phyloP scores from a whole-genome alignment of 1,284 basidiomycete species.

The Ceratobasidium sp. region DNA sequence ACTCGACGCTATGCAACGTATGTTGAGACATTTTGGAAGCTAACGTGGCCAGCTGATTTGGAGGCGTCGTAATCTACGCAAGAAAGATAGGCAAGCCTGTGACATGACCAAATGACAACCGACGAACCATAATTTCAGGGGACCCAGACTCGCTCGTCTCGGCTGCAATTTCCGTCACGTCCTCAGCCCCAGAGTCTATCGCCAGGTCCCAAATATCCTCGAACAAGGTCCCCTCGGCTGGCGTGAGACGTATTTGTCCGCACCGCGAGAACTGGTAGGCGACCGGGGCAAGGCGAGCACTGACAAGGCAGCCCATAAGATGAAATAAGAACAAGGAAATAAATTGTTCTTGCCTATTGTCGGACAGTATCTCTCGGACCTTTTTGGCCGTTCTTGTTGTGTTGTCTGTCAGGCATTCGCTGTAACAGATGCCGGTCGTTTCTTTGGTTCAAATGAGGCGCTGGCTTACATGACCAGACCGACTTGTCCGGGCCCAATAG shows the following conservation, averaged over 20 bases:
- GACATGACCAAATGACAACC: no score
- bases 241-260: constrained; percentile 41
- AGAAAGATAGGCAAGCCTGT: no score
- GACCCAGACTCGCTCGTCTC: constrained; percentile 41
- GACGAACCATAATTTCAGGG: constrained; percentile 26
- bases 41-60: constrained; percentile 13
- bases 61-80: constrained; percentile 34
- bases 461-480: constrained; percentile 32
- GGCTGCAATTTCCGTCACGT: constrained; percentile 36
- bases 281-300: constrained; percentile 45
- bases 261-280: constrained; percentile 38
- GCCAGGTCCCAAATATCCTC: constrained; percentile 42
- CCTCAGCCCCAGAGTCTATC: constrained; percentile 46
- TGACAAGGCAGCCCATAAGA: neutral
- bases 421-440: neutral
- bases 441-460: neutral
- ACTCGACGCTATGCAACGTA: constrained; percentile 38
- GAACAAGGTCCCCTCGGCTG: constrained; percentile 24
- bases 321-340: neutral
- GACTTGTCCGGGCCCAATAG: constrained; percentile 45
- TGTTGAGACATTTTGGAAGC: constrained; percentile 41
- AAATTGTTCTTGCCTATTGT: constrained; percentile 30
- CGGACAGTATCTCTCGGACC: constrained; percentile 30
- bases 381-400: constrained; percentile 40
- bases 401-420: constrained; percentile 46